Conservation (phyloP, 163 green algal species). For the Volvox carteri region DNA sequence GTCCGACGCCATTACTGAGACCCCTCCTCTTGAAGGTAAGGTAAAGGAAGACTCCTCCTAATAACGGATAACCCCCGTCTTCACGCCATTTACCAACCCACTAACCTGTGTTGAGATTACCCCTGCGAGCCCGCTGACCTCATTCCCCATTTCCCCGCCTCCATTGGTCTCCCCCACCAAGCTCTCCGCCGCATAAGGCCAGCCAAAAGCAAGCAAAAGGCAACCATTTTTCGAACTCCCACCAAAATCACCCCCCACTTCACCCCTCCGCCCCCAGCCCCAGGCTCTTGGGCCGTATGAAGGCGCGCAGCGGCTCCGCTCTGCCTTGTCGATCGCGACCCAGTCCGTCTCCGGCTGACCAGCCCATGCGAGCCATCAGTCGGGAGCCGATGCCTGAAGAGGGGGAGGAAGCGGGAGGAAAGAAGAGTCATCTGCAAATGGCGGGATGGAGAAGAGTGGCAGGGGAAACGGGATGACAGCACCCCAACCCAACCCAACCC, state of each 20-base stretch:
- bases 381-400: constrained; percentile 59
- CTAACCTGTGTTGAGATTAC: too few species aligned
- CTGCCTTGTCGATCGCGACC: constrained; percentile 60
- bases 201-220: too few species aligned
- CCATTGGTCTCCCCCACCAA: too few species aligned
- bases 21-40: too few species aligned
- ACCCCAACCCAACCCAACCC: too few species aligned
- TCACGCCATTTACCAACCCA: too few species aligned
- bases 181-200: too few species aligned
- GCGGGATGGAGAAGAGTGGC: background rate
- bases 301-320: constrained; percentile 59
- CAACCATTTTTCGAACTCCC: background rate
- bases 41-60: too few species aligned
- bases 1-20: constrained; percentile 3
- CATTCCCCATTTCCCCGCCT: too few species aligned
- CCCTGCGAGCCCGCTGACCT: too few species aligned
- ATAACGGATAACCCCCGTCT: too few species aligned
- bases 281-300: constrained; percentile 51
- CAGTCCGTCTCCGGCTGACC: constrained; percentile 57
- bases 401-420: background rate
- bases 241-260: background rate
- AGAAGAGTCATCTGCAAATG: background rate
- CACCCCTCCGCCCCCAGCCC: constrained; percentile 63
- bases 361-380: constrained; percentile 68
- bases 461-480: background rate